phyloP scores from a whole-genome alignment of 148 eudicot genomes.

The Camellia sinensis region DNA sequence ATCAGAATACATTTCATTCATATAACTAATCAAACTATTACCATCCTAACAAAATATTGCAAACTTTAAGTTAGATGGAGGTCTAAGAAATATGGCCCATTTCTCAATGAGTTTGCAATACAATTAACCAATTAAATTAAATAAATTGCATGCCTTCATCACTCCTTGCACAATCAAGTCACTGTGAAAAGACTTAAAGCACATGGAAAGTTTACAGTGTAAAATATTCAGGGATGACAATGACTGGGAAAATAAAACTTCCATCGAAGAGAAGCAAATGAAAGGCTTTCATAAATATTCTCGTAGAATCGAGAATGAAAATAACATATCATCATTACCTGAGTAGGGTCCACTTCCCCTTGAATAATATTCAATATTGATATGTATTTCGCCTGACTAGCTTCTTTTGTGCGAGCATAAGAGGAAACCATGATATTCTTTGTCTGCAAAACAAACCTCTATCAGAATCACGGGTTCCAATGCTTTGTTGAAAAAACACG shows the following conservation, averaged over 20 bases:
- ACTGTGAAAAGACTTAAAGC: not conserved
- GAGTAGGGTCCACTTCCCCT: conserved; percentile 99
- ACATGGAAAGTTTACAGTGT: not conserved
- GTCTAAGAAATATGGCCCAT: too few relatives aligned
- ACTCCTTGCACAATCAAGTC: not conserved
- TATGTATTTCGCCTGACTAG: conserved; percentile 96
- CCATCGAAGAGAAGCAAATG: too few relatives aligned
- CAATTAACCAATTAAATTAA: not conserved
- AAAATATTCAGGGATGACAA: too few relatives aligned
- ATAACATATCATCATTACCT: conserved; percentile 48
- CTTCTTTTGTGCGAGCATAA: conserved; percentile 90
- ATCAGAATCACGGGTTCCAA: conserved; percentile 21
- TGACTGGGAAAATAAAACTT: too few relatives aligned
- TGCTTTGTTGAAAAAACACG: not conserved
- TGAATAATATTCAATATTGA: conserved; percentile 95
- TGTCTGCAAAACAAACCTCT: conserved; percentile 55
- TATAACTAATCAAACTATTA: not conserved
- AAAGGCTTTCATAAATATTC: too few relatives aligned
- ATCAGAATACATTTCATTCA: not conserved
- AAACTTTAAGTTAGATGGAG: not conserved
- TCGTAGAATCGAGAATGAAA: not conserved
- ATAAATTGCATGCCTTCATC: not conserved
- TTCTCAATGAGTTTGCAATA: conserved; percentile 1
- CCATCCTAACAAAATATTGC: conserved; percentile 1
- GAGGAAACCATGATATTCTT: conserved; percentile 98